A percentile compares a stretch with the other conserved stretches of the same genome.
These are phyloP conservation scores for Ascochyta koolunga DNA, from an alignment of 2,329 filamentous ascomycete genomes.

Conservation along the genomic window DNA sequence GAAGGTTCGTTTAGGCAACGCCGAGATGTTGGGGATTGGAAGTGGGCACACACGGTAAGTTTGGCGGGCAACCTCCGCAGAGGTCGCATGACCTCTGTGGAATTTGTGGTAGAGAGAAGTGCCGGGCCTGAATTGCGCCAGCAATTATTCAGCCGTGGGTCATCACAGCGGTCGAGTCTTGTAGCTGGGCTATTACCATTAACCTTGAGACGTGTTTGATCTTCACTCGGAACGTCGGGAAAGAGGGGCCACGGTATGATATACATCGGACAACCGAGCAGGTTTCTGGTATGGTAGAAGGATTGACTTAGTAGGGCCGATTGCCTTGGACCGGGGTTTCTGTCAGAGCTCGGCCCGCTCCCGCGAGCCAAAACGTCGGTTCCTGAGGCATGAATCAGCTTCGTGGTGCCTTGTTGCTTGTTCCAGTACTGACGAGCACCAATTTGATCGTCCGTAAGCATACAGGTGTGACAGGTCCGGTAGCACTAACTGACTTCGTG, in stretches of 20 bases:
- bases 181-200: neutral
- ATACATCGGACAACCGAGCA: neutral
- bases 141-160: conserved; percentile 3
- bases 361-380: conserved; percentile 18
- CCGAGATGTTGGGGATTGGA: neutral
- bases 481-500: neutral
- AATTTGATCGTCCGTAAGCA: neutral
- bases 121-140: neutral
- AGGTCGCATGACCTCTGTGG: neutral
- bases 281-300: neutral
- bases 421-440: neutral
- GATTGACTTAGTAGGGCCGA: conserved; percentile 10
- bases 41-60: neutral
- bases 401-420: neutral
- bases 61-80: neutral
- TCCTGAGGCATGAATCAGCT: conserved; percentile 13
- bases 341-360: conserved; percentile 19
- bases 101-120: conserved; percentile 1
- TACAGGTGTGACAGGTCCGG: neutral
- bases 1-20: neutral
- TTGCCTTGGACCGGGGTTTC: conserved; percentile 12
- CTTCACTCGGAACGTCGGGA: neutral
- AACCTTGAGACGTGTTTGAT: neutral
- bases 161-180: neutral
- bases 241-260: neutral